phyloP scores from a whole-genome alignment of 2,329 filamentous ascomycete species.

The Onygenales sp. region DNA sequence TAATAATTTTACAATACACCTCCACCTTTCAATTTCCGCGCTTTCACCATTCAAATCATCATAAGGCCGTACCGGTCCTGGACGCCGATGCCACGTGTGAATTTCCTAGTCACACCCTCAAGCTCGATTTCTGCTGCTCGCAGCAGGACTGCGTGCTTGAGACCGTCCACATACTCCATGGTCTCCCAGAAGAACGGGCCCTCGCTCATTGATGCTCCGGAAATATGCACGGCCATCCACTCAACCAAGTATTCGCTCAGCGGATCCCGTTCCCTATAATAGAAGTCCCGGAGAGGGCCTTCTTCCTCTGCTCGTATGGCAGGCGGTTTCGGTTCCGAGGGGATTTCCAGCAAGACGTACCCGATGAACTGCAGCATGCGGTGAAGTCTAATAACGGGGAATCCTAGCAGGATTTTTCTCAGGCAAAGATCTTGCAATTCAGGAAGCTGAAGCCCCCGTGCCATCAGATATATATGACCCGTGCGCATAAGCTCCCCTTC shows the following conservation, averaged over 20 bases:
- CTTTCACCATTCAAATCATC: neutral
- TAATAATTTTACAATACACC: neutral
- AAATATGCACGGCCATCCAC: conserved; percentile 2
- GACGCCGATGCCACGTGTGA: neutral
- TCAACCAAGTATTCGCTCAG: conserved; percentile 5
- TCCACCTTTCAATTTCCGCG: too few relatives aligned
- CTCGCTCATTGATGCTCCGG: neutral
- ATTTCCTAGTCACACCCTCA: neutral
- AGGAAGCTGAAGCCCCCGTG: conserved; percentile 3
- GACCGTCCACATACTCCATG: neutral
- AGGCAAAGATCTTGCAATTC: conserved; percentile 3
- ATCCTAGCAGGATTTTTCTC: conserved; percentile 4
- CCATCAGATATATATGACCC: conserved; percentile 3
- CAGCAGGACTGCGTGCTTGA: neutral
- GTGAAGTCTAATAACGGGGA: neutral
- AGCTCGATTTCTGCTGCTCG: neutral
- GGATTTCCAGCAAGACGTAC: conserved; percentile 1
- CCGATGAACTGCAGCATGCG: conserved; percentile 1
- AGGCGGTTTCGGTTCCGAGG: neutral
- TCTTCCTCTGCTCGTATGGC: too few relatives aligned
- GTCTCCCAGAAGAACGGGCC: neutral
- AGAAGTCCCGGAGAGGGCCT: neutral
- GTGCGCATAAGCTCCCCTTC: conserved; percentile 2
- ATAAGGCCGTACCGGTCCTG: neutral
- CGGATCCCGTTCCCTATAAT: conserved; percentile 4